Conservation (phyloP, 345 rosid genomes). For the Combretum micranthum region DNA sequence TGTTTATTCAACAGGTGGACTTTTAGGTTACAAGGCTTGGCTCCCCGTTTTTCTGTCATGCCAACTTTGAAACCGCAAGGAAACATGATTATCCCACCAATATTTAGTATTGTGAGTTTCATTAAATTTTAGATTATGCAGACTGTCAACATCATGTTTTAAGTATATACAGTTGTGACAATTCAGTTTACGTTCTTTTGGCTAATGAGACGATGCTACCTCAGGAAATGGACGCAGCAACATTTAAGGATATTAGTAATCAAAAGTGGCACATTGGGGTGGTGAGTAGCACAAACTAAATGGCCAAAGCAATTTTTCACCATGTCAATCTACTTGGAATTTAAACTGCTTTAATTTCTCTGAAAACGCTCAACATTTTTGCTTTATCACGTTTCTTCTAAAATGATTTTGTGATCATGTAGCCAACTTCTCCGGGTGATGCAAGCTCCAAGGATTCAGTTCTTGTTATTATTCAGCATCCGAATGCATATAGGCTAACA, state of each 20-base stretch:
- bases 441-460: conserved; percentile 39
- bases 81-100: conserved; percentile 49
- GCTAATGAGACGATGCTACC: conserved; percentile 6
- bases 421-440: conserved; percentile 48
- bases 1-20: conserved; percentile 55
- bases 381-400: conserved; percentile 6
- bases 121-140: background rate
- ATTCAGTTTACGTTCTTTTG: background rate
- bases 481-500: conserved; percentile 26
- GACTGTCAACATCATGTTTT: background rate
- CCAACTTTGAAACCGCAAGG: conserved; percentile 56
- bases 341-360: background rate
- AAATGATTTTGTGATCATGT: conserved; percentile 12
- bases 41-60: conserved; percentile 74
- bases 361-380: background rate
- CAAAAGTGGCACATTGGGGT: conserved; percentile 89
- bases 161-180: background rate
- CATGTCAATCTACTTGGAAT: background rate
- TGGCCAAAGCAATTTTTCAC: background rate
- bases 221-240: conserved; percentile 89
- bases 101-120: conserved; percentile 67
- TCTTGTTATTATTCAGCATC: conserved; percentile 76
- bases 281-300: conserved; percentile 32
- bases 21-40: conserved; percentile 82
- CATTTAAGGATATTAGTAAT: conserved; percentile 58